Percentiles rank a stretch among this genome's conserved stretches.
phyloP scores from a whole-genome alignment of 768 basidiomycete species.

The Tylopilus vinaceipallidus region DNA sequence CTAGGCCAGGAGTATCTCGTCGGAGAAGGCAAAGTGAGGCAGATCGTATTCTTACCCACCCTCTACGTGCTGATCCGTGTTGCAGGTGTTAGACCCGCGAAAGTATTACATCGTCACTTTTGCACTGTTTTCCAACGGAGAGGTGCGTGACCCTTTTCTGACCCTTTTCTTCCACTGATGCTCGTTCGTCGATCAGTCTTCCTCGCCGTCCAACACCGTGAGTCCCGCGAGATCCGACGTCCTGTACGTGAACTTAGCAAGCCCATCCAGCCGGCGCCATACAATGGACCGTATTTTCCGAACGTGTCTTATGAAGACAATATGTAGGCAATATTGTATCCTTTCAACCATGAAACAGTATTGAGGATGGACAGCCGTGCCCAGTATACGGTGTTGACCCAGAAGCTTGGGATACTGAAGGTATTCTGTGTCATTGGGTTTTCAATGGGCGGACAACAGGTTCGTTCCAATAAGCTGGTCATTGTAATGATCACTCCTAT shows the following conservation, averaged over 20 bases:
- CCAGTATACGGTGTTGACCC: conserved; percentile 49
- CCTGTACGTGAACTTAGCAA: not conserved
- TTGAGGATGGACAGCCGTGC: conserved; percentile 40
- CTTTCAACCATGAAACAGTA: not conserved
- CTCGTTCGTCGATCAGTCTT: conserved; percentile 39
- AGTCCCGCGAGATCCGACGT: not conserved
- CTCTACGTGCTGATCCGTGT: not conserved
- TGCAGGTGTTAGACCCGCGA: conserved; percentile 45
- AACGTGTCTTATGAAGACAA: conserved; percentile 56
- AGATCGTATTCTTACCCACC: not conserved
- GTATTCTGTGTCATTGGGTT: conserved; percentile 50
- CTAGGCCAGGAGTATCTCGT: conserved; percentile 51
- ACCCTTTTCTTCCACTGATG: not conserved
- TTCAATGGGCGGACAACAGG: conserved; percentile 59
- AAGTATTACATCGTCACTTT: conserved; percentile 58
- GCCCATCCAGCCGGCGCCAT: conserved; percentile 43
- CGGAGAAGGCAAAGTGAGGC: conserved; percentile 47
- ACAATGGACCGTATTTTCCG: conserved; percentile 61
- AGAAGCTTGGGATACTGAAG: conserved; percentile 43
- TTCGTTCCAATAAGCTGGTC: conserved; percentile 4
- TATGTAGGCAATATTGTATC: conserved; percentile 37
- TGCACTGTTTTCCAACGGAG: conserved; percentile 58
- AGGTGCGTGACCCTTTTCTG: conserved; percentile 35
- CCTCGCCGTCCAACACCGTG: conserved; percentile 54
- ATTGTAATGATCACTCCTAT: not conserved